Evolutionary conservation across 2,329 filamentous ascomycete species (phyloP), one percentile per base, ranked within the genome.

Genomic region (Pseudogymnoascus sp.): DNA sequence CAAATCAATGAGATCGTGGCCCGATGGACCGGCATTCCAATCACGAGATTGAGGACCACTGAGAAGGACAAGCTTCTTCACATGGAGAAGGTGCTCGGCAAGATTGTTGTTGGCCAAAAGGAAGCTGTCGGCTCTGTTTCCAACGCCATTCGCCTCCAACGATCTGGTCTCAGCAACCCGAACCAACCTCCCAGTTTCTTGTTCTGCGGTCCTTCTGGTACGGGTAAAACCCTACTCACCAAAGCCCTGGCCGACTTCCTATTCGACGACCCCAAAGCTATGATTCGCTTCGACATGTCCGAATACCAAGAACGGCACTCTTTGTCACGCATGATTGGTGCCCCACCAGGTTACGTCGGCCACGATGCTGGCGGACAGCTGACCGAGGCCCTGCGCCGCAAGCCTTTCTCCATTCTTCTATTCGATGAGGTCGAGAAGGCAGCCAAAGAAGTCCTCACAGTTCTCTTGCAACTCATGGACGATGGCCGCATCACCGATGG

Each of bases 271-370:
- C 79, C 93, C 25, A 97, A 97, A 79, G 82, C 93, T 35, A 97
- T 99, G 94, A 96, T 99, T 70, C 89, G 94, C 40, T 96, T 99
- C 78, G 94, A 99, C 75, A 99, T 99, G 94, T 97, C 93, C 4
- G 94, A 99, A 77, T 99, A 99, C 76, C 95, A 99, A 76, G 94
- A 99, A 77, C 88, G 93, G 4, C 94, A 99, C 75, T 89, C 93
- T 0, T 84, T 99, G 12, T 96, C 91, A 74, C 87, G 94, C 65
- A 97, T 99, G 91, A 99, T 99, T 70, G 94, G 94, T 74, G 92
- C 94, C 18, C 94, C 94, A 18, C 94, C 94, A 4, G 94, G 94
- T 67, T 99, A 99, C 69, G 92, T 99, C 65, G 94, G 94, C 14
- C 93, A 99, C 74, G 94, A 99, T 72, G 86, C 94, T 33, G 94